These are phyloP conservation scores for Triangularia verruculosa DNA, from an alignment of 2,329 filamentous ascomycete genomes.

Conservation along the genomic window DNA sequence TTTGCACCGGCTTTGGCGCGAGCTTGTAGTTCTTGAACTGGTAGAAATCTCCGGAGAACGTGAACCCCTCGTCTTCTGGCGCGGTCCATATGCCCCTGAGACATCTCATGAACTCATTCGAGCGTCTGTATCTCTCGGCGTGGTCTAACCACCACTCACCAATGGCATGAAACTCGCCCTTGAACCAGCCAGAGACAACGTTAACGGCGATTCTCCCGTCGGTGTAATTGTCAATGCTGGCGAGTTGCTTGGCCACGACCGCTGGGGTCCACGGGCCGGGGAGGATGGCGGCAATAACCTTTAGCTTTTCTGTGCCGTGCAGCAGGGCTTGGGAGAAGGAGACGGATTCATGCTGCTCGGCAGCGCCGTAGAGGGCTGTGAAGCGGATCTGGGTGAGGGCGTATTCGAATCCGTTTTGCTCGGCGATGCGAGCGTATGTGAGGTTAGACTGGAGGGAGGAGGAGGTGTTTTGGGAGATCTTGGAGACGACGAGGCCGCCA, in stretches of 20 bases:
- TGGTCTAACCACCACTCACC: slow-evolving; percentile 56
- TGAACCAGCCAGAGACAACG: slow-evolving; percentile 53
- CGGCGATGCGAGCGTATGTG: slow-evolving; percentile 47
- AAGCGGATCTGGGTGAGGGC: slow-evolving; percentile 52
- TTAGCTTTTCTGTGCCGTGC: slow-evolving; percentile 45
- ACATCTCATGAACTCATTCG: slow-evolving; percentile 49
- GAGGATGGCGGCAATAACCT: slow-evolving; percentile 50
- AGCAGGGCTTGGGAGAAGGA: slow-evolving; percentile 50
- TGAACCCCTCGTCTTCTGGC: slow-evolving; percentile 42
- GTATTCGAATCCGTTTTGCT: slow-evolving; percentile 49
- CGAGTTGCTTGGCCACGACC: slow-evolving; percentile 51
- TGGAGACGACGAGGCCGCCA: slow-evolving; percentile 50
- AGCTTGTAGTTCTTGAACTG: slow-evolving; percentile 50
- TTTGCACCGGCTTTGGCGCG: slow-evolving; percentile 47
- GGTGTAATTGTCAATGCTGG: slow-evolving; percentile 50
- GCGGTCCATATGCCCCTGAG: slow-evolving; percentile 50
- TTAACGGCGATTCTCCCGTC: slow-evolving; percentile 52
- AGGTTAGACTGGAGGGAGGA: slow-evolving; percentile 50
- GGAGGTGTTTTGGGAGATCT: slow-evolving; percentile 47
- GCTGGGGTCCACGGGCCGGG: slow-evolving; percentile 51
- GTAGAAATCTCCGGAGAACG: slow-evolving; percentile 50
- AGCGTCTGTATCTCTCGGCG: slow-evolving; percentile 49
- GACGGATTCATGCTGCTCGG: slow-evolving; percentile 51
- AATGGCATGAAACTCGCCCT: slow-evolving; percentile 49
- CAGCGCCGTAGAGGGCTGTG: slow-evolving; percentile 48